phyloP scores from a whole-genome alignment of 768 basidiomycete genomes.

The Strobilomyces echinocephalus region DNA sequence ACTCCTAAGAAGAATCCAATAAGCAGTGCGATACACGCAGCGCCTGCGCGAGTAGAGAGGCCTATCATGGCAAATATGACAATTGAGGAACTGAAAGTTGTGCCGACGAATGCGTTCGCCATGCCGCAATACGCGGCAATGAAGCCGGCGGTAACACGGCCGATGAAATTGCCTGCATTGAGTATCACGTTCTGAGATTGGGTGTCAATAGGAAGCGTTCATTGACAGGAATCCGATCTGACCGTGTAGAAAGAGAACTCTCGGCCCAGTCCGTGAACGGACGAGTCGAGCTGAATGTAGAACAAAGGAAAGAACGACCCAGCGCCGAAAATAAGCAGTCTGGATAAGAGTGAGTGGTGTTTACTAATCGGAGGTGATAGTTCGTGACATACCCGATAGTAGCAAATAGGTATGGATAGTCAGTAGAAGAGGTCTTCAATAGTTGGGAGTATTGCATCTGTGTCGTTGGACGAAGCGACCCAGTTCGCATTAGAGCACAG shows the following conservation, averaged over 20 bases:
- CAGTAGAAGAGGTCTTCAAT: constrained; percentile 13
- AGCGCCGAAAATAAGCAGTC: constrained; percentile 19
- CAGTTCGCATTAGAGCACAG: constrained; percentile 35
- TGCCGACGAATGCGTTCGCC: constrained; percentile 39
- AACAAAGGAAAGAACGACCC: constrained; percentile 33
- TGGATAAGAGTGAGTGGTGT: constrained; percentile 1
- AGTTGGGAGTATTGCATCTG: constrained; percentile 14
- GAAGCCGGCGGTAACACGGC: constrained; percentile 35
- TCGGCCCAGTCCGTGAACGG: constrained; percentile 41
- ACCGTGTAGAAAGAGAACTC: constrained; percentile 56
- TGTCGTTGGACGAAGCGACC: constrained; percentile 28
- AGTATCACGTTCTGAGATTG: constrained; percentile 34
- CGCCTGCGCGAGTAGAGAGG: constrained; percentile 34
- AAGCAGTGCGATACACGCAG: constrained; percentile 36
- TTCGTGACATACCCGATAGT: constrained; percentile 18
- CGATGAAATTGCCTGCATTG: constrained; percentile 34
- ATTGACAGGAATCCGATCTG: constrained; percentile 4
- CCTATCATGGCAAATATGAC: constrained; percentile 43
- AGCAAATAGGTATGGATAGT: constrained; percentile 24
- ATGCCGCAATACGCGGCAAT: constrained; percentile 39
- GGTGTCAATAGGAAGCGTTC: neutral
- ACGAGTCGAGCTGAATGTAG: constrained; percentile 54
- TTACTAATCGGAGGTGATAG: neutral
- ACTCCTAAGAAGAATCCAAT: constrained; percentile 49
- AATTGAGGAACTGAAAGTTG: constrained; percentile 31